Conservation (phyloP, 768 basidiomycete species). For the Boletus patriciae region DNA sequence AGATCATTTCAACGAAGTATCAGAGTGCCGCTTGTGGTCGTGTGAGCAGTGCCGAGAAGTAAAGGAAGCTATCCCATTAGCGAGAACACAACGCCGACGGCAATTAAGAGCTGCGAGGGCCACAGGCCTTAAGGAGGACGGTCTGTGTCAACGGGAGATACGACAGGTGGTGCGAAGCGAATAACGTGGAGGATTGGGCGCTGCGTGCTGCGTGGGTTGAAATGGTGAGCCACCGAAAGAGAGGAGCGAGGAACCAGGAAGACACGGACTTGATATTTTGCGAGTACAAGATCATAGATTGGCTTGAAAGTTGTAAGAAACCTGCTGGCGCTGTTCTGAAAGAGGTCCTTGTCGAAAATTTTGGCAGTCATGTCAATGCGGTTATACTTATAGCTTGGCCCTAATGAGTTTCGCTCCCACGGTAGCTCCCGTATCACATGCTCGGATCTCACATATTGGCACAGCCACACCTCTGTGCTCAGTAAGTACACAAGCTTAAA, state of each 20-base stretch:
- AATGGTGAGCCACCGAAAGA: conserved; percentile 1
- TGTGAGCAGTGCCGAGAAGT: conserved; percentile 33
- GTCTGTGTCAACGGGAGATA: conserved; percentile 65
- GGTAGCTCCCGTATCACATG: neutral
- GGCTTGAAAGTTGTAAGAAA: conserved; percentile 19
- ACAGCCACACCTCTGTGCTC: neutral
- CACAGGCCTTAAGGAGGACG: conserved; percentile 66
- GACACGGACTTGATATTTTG: conserved; percentile 30
- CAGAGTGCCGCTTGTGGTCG: neutral
- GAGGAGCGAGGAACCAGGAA: neutral
- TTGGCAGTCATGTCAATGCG: neutral
- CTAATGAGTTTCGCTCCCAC: neutral
- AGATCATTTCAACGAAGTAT: conserved; percentile 45
- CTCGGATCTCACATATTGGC: neutral
- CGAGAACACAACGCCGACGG: conserved; percentile 1
- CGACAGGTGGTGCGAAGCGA: conserved; percentile 57
- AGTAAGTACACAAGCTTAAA: neutral
- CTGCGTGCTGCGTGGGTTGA: conserved; percentile 18
- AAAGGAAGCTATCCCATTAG: conserved; percentile 46
- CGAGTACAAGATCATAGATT: conserved; percentile 57
- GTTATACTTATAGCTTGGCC: neutral
- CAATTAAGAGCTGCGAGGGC: conserved; percentile 16
- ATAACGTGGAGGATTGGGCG: conserved; percentile 48
- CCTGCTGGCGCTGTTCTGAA: conserved; percentile 6
- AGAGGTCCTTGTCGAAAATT: conserved; percentile 17